Evolutionary conservation across 2,329 filamentous ascomycete genomes (phyloP).

Genomic region (Neofusicoccum ribis): DNA sequence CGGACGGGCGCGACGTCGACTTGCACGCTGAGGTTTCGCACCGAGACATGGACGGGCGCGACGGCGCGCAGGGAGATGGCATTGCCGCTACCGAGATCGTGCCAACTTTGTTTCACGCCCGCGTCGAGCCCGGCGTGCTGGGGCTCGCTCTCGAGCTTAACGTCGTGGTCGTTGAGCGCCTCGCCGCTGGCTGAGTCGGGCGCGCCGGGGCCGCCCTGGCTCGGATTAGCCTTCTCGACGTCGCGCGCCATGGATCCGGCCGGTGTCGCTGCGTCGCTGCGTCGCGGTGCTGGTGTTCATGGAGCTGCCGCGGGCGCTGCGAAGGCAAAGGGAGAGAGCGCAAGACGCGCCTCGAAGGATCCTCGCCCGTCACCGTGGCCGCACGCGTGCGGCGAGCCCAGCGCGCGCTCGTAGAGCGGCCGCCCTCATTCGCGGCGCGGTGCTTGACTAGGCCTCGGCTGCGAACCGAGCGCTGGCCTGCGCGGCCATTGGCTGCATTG

Average conservation of each 20-base stretch:
- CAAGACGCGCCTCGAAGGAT: too few species aligned
- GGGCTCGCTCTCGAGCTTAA: neutral
- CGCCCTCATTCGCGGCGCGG: neutral
- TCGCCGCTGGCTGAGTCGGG: neutral
- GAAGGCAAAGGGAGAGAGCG: neutral
- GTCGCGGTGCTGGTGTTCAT: neutral
- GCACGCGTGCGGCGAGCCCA: neutral
- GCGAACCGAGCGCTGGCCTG: neutral
- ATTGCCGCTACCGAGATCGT: conserved; percentile 25
- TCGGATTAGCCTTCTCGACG: conserved; percentile 1
- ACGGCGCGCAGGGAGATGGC: conserved; percentile 50
- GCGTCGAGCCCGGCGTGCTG: neutral
- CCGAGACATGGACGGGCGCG: conserved; percentile 55
- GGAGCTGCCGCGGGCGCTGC: neutral
- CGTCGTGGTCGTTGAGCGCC: neutral
- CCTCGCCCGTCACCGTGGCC: neutral
- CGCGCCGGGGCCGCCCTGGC: neutral
- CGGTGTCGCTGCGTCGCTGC: neutral
- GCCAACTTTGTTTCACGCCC: neutral
- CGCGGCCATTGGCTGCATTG: neutral
- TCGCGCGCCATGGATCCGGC: neutral
- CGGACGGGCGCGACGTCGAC: conserved; percentile 57
- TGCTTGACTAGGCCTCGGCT: neutral
- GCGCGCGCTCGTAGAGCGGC: neutral
- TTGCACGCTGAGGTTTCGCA: conserved; percentile 56